phyloP scores from a whole-genome alignment of 2,329 filamentous ascomycete species.

The Aspergillus sp. region DNA sequence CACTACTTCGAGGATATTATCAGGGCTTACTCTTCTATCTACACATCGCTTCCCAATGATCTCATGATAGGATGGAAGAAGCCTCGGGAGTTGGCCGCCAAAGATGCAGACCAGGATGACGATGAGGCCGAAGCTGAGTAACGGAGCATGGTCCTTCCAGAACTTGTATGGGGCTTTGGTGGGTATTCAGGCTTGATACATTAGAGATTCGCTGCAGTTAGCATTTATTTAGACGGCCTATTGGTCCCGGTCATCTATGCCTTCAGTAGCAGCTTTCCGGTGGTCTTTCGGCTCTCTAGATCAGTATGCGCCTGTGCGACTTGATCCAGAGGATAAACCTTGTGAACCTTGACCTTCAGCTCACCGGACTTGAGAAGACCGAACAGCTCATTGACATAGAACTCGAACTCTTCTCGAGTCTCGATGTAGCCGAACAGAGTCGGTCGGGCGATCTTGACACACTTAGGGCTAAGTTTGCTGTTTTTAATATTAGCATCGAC shows the following conservation, averaged over 20 bases:
- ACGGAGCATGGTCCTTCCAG: not conserved
- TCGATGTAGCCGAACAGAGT: constrained; percentile 72
- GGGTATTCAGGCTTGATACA: not conserved
- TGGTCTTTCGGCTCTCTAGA: constrained; percentile 80
- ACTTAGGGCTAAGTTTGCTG: constrained; percentile 68
- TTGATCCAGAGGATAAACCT: constrained; percentile 76
- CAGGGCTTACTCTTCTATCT: constrained; percentile 64
- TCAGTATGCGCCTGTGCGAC: constrained; percentile 74
- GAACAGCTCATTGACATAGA: constrained; percentile 74
- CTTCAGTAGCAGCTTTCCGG: constrained; percentile 79
- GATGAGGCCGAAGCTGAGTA: constrained; percentile 1
- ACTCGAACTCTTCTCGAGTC: constrained; percentile 71
- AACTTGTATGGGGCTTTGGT: not conserved
- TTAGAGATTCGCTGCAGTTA: not conserved
- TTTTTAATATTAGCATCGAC: constrained; percentile 17
- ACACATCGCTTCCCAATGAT: constrained; percentile 69
- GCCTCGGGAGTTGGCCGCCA: constrained; percentile 44
- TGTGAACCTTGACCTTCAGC: constrained; percentile 73
- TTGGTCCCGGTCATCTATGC: constrained; percentile 45
- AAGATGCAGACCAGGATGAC: constrained; percentile 21
- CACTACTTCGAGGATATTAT: constrained; percentile 66
- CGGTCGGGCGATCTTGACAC: constrained; percentile 76
- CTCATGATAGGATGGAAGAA: constrained; percentile 70
- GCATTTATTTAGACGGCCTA: not conserved
- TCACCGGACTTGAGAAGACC: constrained; percentile 70